phyloP scores from a whole-genome alignment of 108 stramenopile genomes.

The Seminavis robusta region DNA sequence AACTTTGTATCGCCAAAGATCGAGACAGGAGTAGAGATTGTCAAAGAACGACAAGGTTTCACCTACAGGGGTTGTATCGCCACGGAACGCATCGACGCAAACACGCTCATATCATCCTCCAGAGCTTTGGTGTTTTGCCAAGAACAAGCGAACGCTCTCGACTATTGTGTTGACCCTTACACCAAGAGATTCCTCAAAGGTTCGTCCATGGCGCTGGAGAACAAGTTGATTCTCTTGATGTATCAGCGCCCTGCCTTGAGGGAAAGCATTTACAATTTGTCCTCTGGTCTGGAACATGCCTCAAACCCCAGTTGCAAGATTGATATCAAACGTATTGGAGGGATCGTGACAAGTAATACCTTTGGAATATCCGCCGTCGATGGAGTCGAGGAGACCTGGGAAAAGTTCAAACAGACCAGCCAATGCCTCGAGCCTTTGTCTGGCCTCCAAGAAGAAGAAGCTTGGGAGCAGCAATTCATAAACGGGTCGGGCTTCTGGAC shows the following conservation, averaged over 20 bases:
- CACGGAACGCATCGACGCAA: constrained; percentile 1
- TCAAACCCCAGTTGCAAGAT: constrained; percentile 1
- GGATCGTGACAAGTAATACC: constrained; percentile 1
- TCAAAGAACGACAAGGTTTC: no score
- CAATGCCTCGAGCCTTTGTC: no score
- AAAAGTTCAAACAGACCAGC: background rate
- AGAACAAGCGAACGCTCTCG: no score
- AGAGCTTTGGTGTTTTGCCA: constrained; percentile 12
- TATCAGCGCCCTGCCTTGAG: background rate
- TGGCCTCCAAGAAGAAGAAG: no score
- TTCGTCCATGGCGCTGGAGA: background rate
- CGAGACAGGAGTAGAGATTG: constrained; percentile 10
- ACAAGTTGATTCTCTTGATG: background rate
- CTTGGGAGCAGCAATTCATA: background rate
- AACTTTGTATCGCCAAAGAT: constrained; percentile 8
- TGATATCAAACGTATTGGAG: background rate
- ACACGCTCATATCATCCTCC: constrained; percentile 3
- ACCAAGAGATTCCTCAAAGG: background rate
- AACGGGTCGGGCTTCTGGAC: constrained; percentile 6
- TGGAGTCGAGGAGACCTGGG: background rate
- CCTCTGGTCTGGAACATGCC: background rate
- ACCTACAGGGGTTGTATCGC: constrained; percentile 15
- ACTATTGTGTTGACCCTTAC: background rate
- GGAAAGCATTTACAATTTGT: background rate
- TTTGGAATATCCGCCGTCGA: background rate